Conservation (phyloP, 148 eudicot genomes). For the Diospyros kaki region DNA sequence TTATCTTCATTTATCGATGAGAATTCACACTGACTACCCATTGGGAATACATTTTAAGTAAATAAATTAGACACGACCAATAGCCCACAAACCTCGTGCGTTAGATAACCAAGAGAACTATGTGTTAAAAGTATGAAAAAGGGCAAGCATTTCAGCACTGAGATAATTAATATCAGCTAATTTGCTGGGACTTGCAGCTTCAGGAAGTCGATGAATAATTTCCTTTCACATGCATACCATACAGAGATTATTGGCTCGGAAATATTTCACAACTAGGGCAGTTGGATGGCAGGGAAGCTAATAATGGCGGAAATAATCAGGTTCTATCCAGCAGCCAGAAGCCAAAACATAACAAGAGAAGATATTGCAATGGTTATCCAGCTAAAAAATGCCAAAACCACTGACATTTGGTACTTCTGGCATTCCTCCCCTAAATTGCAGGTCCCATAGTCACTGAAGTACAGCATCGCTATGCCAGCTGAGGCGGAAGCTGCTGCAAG, state of each 20-base stretch:
- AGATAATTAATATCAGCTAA: no score
- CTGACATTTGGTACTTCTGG: slow-evolving; percentile 52
- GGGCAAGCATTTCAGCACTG: no score
- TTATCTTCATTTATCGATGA: no score
- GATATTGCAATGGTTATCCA: slow-evolving; percentile 56
- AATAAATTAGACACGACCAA: no score
- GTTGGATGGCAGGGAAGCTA: neutral
- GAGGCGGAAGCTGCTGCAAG: slow-evolving; percentile 77
- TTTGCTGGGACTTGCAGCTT: no score
- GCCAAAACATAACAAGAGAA: slow-evolving; percentile 73
- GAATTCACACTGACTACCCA: no score
- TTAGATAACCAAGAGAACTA: no score
- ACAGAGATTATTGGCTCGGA: neutral
- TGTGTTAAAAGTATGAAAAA: no score
- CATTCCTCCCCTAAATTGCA: slow-evolving; percentile 47
- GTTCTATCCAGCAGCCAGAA: slow-evolving; percentile 58
- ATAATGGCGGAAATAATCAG: neutral
- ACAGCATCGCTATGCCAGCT: slow-evolving; percentile 57
- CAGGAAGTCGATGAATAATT: no score
- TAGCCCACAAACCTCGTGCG: no score
- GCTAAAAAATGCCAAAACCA: slow-evolving; percentile 63
- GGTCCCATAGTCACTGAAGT: slow-evolving; percentile 40
- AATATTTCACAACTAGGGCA: neutral
- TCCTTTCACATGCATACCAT: neutral
- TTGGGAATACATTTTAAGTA: no score